A percentile compares a stretch with the other conserved stretches of the same genome.
These are phyloP conservation scores for Podaxis sp. DNA, from an alignment of 768 basidiomycete genomes.

Conservation along the genomic window DNA sequence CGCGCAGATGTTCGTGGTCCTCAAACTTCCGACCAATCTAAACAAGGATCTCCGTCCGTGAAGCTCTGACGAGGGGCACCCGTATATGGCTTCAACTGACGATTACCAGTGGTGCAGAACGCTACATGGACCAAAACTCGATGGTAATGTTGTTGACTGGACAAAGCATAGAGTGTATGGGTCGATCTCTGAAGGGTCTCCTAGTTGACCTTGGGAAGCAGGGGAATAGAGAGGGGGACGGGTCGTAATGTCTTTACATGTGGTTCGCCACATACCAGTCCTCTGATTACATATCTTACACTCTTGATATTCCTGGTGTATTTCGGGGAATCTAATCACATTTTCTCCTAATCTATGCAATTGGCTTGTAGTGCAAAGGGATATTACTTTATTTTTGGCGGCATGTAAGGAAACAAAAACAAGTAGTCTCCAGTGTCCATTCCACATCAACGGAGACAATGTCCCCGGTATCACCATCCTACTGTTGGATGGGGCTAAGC, in stretches of 20 bases:
- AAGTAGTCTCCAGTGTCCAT: not conserved
- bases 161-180: not conserved
- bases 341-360: too few species aligned
- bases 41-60: not conserved
- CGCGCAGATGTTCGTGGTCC: constrained; percentile 55
- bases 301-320: too few species aligned
- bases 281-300: not conserved
- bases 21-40: constrained; percentile 4
- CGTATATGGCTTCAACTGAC: too few species aligned
- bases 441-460: not conserved
- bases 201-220: not conserved
- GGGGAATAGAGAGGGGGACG: not conserved
- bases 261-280: not conserved
- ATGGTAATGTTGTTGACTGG: not conserved
- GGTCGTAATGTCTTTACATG: not conserved
- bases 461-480: not conserved
- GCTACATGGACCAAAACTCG: too few species aligned
- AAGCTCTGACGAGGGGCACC: constrained; percentile 7
- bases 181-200: not conserved
- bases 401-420: not conserved
- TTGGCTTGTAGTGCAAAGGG: too few species aligned
- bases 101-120: too few species aligned
- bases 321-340: too few species aligned
- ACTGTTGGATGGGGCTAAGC: not conserved
- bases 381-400: not conserved